Conservation (phyloP, 768 basidiomycete genomes). For the Heimioporus sp. region DNA sequence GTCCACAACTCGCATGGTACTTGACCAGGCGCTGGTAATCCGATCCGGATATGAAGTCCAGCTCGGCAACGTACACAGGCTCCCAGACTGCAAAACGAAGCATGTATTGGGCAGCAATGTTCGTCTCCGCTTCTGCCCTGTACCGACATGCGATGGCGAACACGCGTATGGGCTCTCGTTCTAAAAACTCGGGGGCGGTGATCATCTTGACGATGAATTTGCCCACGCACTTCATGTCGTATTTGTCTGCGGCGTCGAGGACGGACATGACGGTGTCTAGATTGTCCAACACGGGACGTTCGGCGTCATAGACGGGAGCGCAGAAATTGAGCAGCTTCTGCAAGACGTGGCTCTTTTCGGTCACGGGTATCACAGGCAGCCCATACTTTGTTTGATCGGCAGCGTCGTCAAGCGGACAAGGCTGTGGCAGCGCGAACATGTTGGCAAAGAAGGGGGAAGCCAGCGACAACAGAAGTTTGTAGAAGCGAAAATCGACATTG, state of each 20-base stretch:
- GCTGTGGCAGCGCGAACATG: constrained; percentile 53
- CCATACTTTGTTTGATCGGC: constrained; percentile 32
- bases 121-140: constrained; percentile 32
- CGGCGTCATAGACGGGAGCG: constrained; percentile 44
- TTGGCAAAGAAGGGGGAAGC: constrained; percentile 58
- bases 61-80: constrained; percentile 31
- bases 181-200: constrained; percentile 30
- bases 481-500: constrained; percentile 48
- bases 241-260: constrained; percentile 47
- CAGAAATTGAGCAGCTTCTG: constrained; percentile 44
- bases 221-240: constrained; percentile 47
- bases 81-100: constrained; percentile 35
- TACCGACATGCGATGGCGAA: constrained; percentile 39
- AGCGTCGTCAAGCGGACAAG: constrained; percentile 27
- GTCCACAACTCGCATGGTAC: constrained; percentile 33
- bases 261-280: constrained; percentile 42
- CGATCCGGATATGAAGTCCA: constrained; percentile 37
- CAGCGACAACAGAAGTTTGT: constrained; percentile 51
- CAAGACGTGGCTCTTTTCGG: constrained; percentile 44
- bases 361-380: constrained; percentile 44
- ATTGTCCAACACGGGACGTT: constrained; percentile 32
- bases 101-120: constrained; percentile 37
- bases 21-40: constrained; percentile 36
- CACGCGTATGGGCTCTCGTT: constrained; percentile 35
- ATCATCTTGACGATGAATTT: constrained; percentile 33